Evolutionary conservation across 345 rosid species (phyloP).

Genomic region (Ceriops decandra): DNA sequence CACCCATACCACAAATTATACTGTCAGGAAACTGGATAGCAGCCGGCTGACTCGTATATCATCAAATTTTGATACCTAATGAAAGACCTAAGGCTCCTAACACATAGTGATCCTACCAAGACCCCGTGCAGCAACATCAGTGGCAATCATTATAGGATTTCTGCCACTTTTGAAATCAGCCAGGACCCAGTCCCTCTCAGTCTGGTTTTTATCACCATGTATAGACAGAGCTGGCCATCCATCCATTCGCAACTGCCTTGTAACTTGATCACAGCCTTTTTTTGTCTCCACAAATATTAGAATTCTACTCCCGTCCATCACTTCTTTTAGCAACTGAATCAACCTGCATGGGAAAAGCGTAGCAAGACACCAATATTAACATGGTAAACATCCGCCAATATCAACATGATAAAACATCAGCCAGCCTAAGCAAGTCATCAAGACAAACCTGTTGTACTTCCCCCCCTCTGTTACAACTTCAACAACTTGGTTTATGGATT

Average conservation of each 20-base stretch:
- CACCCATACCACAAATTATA: constrained; percentile 59
- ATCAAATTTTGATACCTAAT: constrained; percentile 36
- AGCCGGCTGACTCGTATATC: constrained; percentile 86
- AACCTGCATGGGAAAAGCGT: constrained; percentile 47
- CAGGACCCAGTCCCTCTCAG: constrained; percentile 95
- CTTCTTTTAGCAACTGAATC: constrained; percentile 62
- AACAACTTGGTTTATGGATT: constrained; percentile 80
- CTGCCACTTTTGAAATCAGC: constrained; percentile 94
- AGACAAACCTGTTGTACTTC: constrained; percentile 81
- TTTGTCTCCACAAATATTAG: constrained; percentile 88
- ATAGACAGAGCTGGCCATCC: constrained; percentile 99
- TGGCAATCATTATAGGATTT: constrained; percentile 92
- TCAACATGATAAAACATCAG: constrained; percentile 2
- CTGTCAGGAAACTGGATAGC: constrained; percentile 75
- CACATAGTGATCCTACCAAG: constrained; percentile 92
- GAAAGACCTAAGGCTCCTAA: constrained; percentile 52
- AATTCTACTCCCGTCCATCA: constrained; percentile 83
- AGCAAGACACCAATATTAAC: not conserved
- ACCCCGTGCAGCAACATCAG: constrained; percentile 99
- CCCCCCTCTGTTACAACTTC: constrained; percentile 76
- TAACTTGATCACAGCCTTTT: constrained; percentile 93
- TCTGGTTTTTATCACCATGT: constrained; percentile 95
- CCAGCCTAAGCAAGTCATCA: constrained; percentile 10
- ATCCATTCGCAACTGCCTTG: constrained; percentile 94
- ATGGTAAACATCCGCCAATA: not conserved